Percentiles rank a stretch among this genome's conserved stretches.
Evolutionary conservation across 441 rosid genomes (phyloP).

Genomic region (Jatropha multifida): DNA sequence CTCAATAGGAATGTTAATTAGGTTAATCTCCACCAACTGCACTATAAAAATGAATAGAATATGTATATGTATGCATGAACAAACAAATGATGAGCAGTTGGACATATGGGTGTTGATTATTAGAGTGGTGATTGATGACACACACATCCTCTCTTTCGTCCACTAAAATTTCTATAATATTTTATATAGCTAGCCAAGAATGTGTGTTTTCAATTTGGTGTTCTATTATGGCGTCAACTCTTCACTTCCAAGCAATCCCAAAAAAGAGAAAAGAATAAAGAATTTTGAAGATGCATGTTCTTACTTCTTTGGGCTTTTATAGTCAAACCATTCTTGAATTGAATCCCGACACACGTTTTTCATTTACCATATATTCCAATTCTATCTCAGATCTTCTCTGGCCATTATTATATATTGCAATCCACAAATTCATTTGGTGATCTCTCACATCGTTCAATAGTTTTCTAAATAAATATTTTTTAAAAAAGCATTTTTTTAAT

Average conservation of each 20-base stretch:
- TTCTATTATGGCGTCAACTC: constrained; percentile 14
- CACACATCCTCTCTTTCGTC: background rate
- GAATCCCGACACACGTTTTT: background rate
- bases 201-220: background rate
- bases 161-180: background rate
- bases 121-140: background rate
- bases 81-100: background rate
- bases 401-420: background rate
- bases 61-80: too few species aligned
- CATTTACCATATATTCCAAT: background rate
- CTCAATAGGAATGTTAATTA: background rate
- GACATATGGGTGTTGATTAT: background rate
- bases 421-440: background rate
- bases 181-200: constrained; percentile 8
- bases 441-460: background rate
- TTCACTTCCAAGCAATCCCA: constrained; percentile 11
- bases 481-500: too few species aligned
- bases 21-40: constrained; percentile 25
- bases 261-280: background rate
- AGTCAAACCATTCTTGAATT: background rate
- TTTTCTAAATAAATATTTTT: too few species aligned
- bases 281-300: background rate
- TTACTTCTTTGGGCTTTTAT: background rate
- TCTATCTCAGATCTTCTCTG: background rate
- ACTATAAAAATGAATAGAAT: constrained; percentile 7